phyloP scores from a whole-genome alignment of 345 rosid genomes.

The Populus tremula region DNA sequence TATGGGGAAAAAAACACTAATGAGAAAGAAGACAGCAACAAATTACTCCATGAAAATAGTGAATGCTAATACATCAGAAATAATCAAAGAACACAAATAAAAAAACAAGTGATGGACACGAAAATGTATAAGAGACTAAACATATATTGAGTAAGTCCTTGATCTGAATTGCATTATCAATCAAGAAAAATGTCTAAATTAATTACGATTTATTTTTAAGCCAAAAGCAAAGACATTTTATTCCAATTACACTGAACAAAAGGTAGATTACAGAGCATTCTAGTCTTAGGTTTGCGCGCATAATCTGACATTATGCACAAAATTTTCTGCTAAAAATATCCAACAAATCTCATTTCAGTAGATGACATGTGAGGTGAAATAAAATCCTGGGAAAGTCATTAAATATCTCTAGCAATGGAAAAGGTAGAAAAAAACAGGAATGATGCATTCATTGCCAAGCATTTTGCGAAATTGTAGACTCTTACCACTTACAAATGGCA shows the following conservation, averaged over 20 bases:
- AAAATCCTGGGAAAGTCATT: too few relatives aligned
- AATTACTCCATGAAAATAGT: not conserved
- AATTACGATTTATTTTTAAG: not conserved
- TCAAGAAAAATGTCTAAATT: not conserved
- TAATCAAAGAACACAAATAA: not conserved
- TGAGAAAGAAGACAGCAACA: not conserved
- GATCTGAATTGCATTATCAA: not conserved
- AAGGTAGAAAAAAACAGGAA: not conserved
- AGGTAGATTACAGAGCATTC: not conserved
- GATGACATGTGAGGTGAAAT: not conserved
- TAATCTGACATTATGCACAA: not conserved
- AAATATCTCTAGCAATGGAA: not conserved
- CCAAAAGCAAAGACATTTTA: not conserved
- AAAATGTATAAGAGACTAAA: not conserved
- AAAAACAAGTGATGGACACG: not conserved
- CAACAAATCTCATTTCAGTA: not conserved
- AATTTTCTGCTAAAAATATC: not conserved
- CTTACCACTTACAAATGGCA: constrained; percentile 71
- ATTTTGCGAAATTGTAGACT: not conserved
- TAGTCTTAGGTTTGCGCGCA: not conserved
- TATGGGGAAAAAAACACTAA: not conserved
- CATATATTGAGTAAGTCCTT: not conserved
- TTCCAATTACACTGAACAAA: not conserved
- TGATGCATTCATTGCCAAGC: not conserved
- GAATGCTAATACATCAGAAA: not conserved